Conservation (phyloP, 2,329 filamentous ascomycete species). For the Bipolaris victoriae region DNA sequence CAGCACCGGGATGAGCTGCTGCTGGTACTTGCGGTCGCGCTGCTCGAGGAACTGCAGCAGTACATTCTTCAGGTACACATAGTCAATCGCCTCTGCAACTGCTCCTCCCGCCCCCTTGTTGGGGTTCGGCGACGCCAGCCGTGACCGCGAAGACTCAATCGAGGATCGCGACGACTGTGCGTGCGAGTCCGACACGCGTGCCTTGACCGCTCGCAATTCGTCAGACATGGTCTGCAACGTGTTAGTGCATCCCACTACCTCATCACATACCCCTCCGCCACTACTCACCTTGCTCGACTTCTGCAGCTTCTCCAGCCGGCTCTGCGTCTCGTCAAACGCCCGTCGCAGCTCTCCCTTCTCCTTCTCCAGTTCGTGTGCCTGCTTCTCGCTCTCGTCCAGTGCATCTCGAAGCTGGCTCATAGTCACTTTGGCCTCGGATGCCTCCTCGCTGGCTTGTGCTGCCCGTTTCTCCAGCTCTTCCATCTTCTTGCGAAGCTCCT, state of each 20-base stretch:
- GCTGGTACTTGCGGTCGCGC: conserved; percentile 76
- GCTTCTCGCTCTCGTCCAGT: conserved; percentile 85
- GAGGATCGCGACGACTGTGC: conserved; percentile 64
- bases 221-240: conserved; percentile 58
- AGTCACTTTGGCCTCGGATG: conserved; percentile 74
- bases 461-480: conserved; percentile 77
- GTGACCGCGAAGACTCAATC: conserved; percentile 59
- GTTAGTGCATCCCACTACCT: conserved; percentile 24
- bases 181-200: conserved; percentile 51
- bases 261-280: not conserved
- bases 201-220: conserved; percentile 60
- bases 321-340: conserved; percentile 77
- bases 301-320: conserved; percentile 78
- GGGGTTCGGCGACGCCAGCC: conserved; percentile 56
- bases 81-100: conserved; percentile 56
- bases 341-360: conserved; percentile 77
- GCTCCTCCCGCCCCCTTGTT: conserved; percentile 47
- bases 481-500: conserved; percentile 73
- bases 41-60: conserved; percentile 81
- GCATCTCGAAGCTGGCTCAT: conserved; percentile 79
- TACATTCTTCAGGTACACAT: conserved; percentile 79
- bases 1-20: conserved; percentile 78
- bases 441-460: conserved; percentile 72
- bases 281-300: conserved; percentile 64
- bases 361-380: conserved; percentile 81